Evolutionary conservation across 352 stramenopile species (phyloP), one percentile per base, ranked within the genome.

Genomic region (Phytophthora citrophthora): DNA sequence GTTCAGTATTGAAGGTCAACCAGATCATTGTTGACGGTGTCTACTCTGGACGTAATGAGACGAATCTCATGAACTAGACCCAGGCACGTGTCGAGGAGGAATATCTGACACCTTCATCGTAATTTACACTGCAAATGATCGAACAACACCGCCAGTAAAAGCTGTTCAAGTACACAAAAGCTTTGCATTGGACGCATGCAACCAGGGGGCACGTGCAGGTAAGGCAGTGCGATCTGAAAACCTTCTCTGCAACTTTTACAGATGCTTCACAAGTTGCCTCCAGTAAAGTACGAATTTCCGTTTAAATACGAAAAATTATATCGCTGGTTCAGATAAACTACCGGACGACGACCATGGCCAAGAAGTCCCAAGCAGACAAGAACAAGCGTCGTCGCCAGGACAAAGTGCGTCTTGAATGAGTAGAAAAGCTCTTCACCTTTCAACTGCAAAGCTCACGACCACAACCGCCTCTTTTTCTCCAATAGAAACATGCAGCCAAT

Each of bases 321-420:
- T 44, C 51, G 60, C 53, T 69, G 61, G 61, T 64, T 39, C 46
- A 54, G 55, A 66, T 60, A 32, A 54, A 20, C 2, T 52, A 24
- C 11, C 15, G 40, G 7, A 38, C 27, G 41, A 1, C 23, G 24
- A 57, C 16, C 16, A 72, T 73, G 64, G 57, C 63, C 24, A 72
- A 34, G 29, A 34, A 72, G 53, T 41, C 64, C 4, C 32, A 47
- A 18, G 39, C 36, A 18, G 51, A 63, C 55, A 71, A 70, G 49
- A 72, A 72, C 57, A 76, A 73, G 54, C 52, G 59, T 16, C 58
- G 54, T 5, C 58, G 53, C 47, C 61, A 70, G 54, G 54, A 62
- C 58, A 73, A 73, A 73, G 68, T 76, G 48, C 32, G 67, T 68
- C 23, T 16, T 6, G 11, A 29, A 12, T 32, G 1, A 15, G 10